Conservation (phyloP, 805 yeast species). For the Danielia reshetovae region DNA sequence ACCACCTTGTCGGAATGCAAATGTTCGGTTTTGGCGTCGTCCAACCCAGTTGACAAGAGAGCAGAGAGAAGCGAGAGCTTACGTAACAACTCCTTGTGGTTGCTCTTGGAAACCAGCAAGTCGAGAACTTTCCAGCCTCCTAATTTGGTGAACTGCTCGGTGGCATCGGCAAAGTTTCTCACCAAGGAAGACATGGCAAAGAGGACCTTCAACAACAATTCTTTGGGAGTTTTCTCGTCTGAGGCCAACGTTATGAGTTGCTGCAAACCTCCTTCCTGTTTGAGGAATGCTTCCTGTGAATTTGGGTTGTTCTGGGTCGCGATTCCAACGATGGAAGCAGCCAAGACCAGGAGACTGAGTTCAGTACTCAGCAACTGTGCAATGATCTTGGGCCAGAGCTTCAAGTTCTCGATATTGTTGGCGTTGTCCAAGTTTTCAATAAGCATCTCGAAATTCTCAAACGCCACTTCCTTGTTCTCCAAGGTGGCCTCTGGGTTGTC, state of each 20-base stretch:
- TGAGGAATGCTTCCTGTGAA: constrained; percentile 64
- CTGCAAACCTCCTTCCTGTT: constrained; percentile 45
- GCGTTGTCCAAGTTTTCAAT: constrained; percentile 94
- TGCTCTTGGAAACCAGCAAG: constrained; percentile 12
- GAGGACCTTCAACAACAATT: constrained; percentile 57
- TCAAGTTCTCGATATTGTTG: constrained; percentile 79
- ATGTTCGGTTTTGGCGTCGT: constrained; percentile 34
- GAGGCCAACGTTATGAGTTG: constrained; percentile 42
- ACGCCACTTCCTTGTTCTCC: constrained; percentile 68
- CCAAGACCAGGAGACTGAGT: constrained; percentile 45
- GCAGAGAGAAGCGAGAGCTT: constrained; percentile 57
- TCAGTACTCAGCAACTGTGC: constrained; percentile 41
- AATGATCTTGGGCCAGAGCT: constrained; percentile 75
- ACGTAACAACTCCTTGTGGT: constrained; percentile 48
- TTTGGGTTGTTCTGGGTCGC: constrained; percentile 89
- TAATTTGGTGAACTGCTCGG: constrained; percentile 47
- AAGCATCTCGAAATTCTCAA: constrained; percentile 90
- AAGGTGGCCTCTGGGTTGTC: constrained; percentile 52
- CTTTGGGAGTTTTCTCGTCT: constrained; percentile 17
- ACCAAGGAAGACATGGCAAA: constrained; percentile 74
- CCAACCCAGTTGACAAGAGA: constrained; percentile 49
- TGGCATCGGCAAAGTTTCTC: constrained; percentile 62
- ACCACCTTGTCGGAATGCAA: constrained; percentile 36
- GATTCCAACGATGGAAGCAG: constrained; percentile 77
- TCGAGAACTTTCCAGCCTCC: constrained; percentile 63